These are phyloP conservation scores for Geotrichum histeridarum DNA, from an alignment of 1,139 yeast species.

Conservation along the genomic window DNA sequence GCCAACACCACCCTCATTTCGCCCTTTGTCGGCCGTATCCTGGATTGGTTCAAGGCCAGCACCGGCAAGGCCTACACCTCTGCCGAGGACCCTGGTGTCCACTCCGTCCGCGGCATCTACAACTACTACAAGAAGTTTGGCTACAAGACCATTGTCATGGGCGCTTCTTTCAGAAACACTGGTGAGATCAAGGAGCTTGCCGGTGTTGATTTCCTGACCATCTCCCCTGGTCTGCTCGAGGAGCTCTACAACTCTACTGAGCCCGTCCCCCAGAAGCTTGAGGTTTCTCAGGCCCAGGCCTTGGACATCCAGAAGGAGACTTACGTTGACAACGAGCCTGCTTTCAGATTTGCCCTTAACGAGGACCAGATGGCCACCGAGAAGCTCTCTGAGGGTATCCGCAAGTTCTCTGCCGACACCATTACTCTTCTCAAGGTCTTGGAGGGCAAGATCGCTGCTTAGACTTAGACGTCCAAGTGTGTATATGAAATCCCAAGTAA, in stretches of 20 bases:
- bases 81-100: constrained; percentile 92
- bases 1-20: constrained; percentile 94
- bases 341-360: constrained; percentile 85
- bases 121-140: constrained; percentile 97
- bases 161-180: constrained; percentile 97
- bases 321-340: constrained; percentile 77
- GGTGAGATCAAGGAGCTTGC: constrained; percentile 97
- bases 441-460: constrained; percentile 54
- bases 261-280: constrained; percentile 74
- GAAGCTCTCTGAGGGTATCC: constrained; percentile 95
- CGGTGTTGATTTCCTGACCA: constrained; percentile 95
- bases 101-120: constrained; percentile 80
- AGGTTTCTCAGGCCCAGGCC: constrained; percentile 54
- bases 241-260: constrained; percentile 76
- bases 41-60: constrained; percentile 96
- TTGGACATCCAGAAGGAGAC: constrained; percentile 65
- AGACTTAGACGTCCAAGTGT: not conserved
- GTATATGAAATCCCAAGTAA: no score
- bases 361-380: constrained; percentile 99
- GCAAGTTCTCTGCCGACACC: constrained; percentile 94
- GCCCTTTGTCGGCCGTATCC: constrained; percentile 98
- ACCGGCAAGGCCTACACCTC: constrained; percentile 82
- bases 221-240: constrained; percentile 89
- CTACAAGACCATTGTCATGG: constrained; percentile 98
- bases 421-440: constrained; percentile 73